Evolutionary conservation across 805 yeast species (phyloP).

Genomic region (Sugiyamaella mastotermitis): DNA sequence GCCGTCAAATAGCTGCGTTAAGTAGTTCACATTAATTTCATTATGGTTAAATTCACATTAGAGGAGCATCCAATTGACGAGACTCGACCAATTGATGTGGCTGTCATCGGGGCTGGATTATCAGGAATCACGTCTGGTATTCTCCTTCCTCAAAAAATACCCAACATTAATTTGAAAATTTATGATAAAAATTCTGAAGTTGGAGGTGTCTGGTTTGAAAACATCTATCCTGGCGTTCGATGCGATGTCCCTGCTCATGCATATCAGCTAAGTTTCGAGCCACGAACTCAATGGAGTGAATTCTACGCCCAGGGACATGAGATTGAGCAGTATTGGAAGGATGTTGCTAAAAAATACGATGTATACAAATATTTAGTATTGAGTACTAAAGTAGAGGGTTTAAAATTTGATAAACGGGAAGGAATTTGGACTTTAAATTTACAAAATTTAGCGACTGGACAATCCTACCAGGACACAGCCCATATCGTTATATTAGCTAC

Average conservation of each 20-base stretch:
- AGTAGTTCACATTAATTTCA: too few species aligned
- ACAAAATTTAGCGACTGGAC: slow-evolving; percentile 5
- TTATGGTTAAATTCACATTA: slow-evolving; percentile 1
- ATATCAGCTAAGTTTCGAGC: slow-evolving; percentile 26
- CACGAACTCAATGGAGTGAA: slow-evolving; percentile 25
- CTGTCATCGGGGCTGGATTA: slow-evolving; percentile 27
- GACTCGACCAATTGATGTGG: slow-evolving; percentile 16
- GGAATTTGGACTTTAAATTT: slow-evolving; percentile 12
- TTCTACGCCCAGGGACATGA: slow-evolving; percentile 24
- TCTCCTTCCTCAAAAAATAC: slow-evolving; percentile 20
- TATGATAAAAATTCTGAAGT: slow-evolving; percentile 26
- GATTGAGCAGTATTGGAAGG: slow-evolving; percentile 22
- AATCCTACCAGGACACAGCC: slow-evolving; percentile 15
- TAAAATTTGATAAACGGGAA: slow-evolving; percentile 14
- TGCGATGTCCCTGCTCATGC: slow-evolving; percentile 26
- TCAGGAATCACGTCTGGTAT: slow-evolving; percentile 25
- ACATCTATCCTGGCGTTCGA: slow-evolving; percentile 23
- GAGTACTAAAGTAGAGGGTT: slow-evolving; percentile 15
- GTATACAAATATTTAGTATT: slow-evolving; percentile 19
- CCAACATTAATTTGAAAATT: slow-evolving; percentile 19
- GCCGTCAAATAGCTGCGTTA: too few species aligned
- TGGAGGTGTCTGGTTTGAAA: slow-evolving; percentile 25
- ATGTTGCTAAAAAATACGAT: slow-evolving; percentile 22
- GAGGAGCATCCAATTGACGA: slow-evolving; percentile 10
- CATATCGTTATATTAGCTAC: slow-evolving; percentile 23